phyloP scores from a whole-genome alignment of 2,329 filamentous ascomycete species.

The Ustilaginoidea virens region DNA sequence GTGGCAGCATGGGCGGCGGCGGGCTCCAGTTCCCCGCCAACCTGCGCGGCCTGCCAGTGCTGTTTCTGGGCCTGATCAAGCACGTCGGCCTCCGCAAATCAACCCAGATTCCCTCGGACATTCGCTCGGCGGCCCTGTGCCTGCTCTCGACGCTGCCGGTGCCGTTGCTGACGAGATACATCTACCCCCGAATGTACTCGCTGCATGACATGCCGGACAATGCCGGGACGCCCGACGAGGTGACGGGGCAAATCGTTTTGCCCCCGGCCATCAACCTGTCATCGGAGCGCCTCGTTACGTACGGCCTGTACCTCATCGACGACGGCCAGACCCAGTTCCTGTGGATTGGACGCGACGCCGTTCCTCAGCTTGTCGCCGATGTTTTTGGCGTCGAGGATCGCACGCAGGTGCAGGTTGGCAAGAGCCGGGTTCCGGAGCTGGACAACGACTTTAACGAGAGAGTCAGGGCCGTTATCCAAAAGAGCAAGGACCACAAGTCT shows the following conservation, averaged over 20 bases:
- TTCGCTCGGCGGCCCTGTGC: slow-evolving; percentile 83
- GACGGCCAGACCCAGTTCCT: slow-evolving; percentile 96
- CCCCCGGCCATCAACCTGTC: slow-evolving; percentile 76
- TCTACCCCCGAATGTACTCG: slow-evolving; percentile 73
- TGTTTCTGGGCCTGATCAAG: slow-evolving; percentile 93
- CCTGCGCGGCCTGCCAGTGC: slow-evolving; percentile 68
- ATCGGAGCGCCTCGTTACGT: slow-evolving; percentile 73
- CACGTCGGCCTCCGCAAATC: slow-evolving; percentile 89
- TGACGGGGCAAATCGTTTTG: slow-evolving; percentile 78
- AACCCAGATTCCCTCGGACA: slow-evolving; percentile 83
- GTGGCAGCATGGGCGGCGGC: slow-evolving; percentile 88
- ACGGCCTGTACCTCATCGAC: slow-evolving; percentile 90
- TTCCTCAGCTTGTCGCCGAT: slow-evolving; percentile 74
- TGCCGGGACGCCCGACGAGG: slow-evolving; percentile 69
- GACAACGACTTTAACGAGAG: slow-evolving; percentile 96
- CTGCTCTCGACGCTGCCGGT: slow-evolving; percentile 86
- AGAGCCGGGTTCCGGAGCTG: slow-evolving; percentile 70
- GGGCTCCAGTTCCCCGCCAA: slow-evolving; percentile 92
- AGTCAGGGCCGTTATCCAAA: slow-evolving; percentile 76
- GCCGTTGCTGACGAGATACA: slow-evolving; percentile 83
- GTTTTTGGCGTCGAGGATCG: slow-evolving; percentile 83
- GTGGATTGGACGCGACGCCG: slow-evolving; percentile 86
- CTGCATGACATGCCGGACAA: slow-evolving; percentile 94
- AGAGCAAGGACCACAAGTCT: slow-evolving; percentile 75
- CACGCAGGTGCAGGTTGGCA: slow-evolving; percentile 77